phyloP scores from a whole-genome alignment of 1,284 basidiomycete genomes.

The Cutaneotrichosporon sp. region DNA sequence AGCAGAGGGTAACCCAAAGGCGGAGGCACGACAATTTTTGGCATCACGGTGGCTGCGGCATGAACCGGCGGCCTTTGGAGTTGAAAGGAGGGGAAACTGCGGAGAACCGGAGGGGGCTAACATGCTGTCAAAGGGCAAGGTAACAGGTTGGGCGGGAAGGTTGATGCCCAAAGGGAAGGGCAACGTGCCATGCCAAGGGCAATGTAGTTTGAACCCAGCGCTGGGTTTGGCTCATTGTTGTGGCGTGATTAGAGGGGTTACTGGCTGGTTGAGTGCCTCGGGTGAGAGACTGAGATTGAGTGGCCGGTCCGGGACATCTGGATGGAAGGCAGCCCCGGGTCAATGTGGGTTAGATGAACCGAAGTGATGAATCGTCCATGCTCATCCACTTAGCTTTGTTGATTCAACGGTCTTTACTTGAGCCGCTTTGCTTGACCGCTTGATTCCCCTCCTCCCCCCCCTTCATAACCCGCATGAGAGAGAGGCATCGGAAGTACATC shows the following conservation, averaged over 20 bases:
- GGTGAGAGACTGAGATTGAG: constrained; percentile 1
- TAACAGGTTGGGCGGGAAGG: too few species aligned
- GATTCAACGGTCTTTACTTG: too few species aligned
- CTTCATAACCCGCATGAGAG: too few species aligned
- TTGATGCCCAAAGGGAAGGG: too few species aligned
- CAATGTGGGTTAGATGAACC: constrained; percentile 5
- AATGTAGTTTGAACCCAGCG: too few species aligned
- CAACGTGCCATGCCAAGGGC: too few species aligned
- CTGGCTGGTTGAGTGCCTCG: not conserved
- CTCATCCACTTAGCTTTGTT: too few species aligned
- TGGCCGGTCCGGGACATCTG: constrained; percentile 9
- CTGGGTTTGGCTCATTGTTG: not conserved
- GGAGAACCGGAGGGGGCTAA: constrained; percentile 1
- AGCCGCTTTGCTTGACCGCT: too few species aligned
- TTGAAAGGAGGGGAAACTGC: not conserved
- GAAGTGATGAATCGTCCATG: not conserved
- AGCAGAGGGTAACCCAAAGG: too few species aligned
- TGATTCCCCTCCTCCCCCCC: not conserved
- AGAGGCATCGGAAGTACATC: not conserved
- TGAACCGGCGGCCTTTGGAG: not conserved
- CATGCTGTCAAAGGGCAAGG: too few species aligned
- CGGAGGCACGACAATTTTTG: not conserved
- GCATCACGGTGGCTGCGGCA: not conserved
- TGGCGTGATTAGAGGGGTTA: not conserved
- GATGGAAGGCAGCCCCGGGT: not conserved